These are phyloP conservation scores for Gyromitra esculenta DNA, from an alignment of 2,329 filamentous ascomycete genomes.

Conservation along the genomic window DNA sequence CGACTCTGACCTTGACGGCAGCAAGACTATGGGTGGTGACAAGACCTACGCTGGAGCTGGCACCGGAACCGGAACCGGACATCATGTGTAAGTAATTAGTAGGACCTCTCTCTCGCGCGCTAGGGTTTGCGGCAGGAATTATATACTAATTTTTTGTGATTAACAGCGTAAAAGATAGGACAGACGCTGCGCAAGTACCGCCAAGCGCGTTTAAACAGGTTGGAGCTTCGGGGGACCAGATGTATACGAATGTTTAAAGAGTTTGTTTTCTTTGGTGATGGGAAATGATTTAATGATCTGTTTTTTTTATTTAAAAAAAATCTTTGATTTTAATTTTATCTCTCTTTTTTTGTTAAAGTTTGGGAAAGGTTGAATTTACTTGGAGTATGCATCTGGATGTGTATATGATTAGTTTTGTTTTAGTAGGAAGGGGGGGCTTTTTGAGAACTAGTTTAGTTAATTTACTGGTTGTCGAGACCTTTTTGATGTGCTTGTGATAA, in stretches of 20 bases:
- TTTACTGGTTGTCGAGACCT: slow-evolving; percentile 3
- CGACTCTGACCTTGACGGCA: slow-evolving; percentile 68
- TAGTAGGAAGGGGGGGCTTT: not conserved
- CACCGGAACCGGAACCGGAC: not conserved
- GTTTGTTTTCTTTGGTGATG: not conserved
- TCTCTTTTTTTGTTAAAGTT: not conserved
- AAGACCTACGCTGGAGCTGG: slow-evolving; percentile 56
- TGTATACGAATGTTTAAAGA: slow-evolving; percentile 19
- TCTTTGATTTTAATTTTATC: not conserved
- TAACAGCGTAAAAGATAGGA: slow-evolving; percentile 63
- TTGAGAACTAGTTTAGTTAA: slow-evolving; percentile 17
- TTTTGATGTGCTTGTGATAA: not conserved
- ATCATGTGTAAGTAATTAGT: slow-evolving; percentile 39
- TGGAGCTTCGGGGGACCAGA: slow-evolving; percentile 58
- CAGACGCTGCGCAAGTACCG: slow-evolving; percentile 69
- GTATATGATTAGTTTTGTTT: not conserved
- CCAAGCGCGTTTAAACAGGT: slow-evolving; percentile 64
- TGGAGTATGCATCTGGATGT: slow-evolving; percentile 13
- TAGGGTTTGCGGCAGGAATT: not conserved
- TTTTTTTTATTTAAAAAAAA: not conserved
- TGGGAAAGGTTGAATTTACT: not conserved
- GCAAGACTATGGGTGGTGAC: slow-evolving; percentile 67
- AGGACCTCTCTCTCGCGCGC: not conserved
- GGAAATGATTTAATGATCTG: not conserved
- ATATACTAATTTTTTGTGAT: not conserved